A percentile compares a stretch with the other conserved stretches of the same genome.
Evolutionary conservation across 2,329 filamentous ascomycete species (phyloP).

Genomic region (Parastagonospora nodorum): DNA sequence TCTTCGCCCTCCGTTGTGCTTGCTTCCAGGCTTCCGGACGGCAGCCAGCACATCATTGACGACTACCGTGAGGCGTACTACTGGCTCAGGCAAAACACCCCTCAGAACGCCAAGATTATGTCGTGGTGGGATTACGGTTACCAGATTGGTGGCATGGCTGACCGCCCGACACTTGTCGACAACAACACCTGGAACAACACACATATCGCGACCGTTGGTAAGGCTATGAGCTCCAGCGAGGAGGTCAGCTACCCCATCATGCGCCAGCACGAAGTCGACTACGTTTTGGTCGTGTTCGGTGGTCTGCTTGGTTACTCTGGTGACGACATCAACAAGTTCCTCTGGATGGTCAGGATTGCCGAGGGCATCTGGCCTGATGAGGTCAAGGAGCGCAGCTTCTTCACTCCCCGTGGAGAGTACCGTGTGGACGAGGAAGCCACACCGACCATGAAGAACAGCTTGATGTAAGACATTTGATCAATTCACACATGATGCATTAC

Average conservation of each 20-base stretch:
- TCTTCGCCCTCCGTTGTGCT: slow-evolving; percentile 97
- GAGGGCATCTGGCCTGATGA: slow-evolving; percentile 99
- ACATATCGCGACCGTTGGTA: slow-evolving; percentile 97
- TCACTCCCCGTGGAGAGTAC: slow-evolving; percentile 92
- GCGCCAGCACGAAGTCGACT: slow-evolving; percentile 97
- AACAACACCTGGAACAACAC: slow-evolving; percentile 99
- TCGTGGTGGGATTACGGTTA: slow-evolving; percentile 99
- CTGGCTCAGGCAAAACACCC: slow-evolving; percentile 97
- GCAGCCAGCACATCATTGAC: slow-evolving; percentile 97
- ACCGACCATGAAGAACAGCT: slow-evolving; percentile 97
- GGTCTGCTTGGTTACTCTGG: slow-evolving; percentile 95
- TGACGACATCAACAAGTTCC: slow-evolving; percentile 99
- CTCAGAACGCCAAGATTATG: slow-evolving; percentile 96
- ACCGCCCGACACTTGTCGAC: slow-evolving; percentile 94
- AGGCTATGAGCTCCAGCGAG: slow-evolving; percentile 96
- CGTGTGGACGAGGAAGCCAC: slow-evolving; percentile 91
- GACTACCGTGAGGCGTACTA: slow-evolving; percentile 99
- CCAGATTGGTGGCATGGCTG: slow-evolving; percentile 99
- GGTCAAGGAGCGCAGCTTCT: slow-evolving; percentile 95
- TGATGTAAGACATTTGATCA: slow-evolving; percentile 73
- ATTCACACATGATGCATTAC: slow-evolving; percentile 5
- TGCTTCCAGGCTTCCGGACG: slow-evolving; percentile 88
- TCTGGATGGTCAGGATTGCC: slow-evolving; percentile 99
- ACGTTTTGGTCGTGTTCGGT: slow-evolving; percentile 96
- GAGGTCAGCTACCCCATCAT: slow-evolving; percentile 99